Base-by-base conservation (phyloP, 2,329 filamentous ascomycete species). In the Claviceps spartinae region DNA sequence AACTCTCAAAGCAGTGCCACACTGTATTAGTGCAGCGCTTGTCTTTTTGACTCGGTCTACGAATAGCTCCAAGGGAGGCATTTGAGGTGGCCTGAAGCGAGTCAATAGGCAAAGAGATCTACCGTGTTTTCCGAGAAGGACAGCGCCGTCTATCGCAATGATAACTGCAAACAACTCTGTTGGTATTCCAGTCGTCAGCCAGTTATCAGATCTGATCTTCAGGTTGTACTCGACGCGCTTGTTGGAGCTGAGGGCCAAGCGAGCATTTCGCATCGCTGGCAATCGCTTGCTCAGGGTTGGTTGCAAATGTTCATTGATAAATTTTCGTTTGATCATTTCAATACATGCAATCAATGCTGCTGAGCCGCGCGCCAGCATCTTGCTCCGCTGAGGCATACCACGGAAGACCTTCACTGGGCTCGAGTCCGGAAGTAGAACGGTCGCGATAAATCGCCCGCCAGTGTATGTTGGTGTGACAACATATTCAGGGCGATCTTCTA, bases 341-440 rank as follows among this genome's bases (percentile, higher is more conserved):
- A 88, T 64, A 61, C 90, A 96, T 49, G 85, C 80, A 61, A 89
- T 80, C 63, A 91, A 97, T 0, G 93, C 91, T 3, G 90, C 91
- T 0, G 90, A 88, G 57, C 87, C 88, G 65, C 93, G 94, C 4
- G 93, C 91, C 18, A 85, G 69, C 34, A 82, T 75, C 65, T 95
- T 97, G 53, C 76, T 86, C 7, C 72, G 64, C 52, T 83, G 79
- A 0, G 79, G 69, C 7, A 69, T 72, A 5, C 93, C 91, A 13
- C 74, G 72, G 5, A 79, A 74, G 34, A 79, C 81, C 52, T 75
- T 77, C 38, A 96, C 70, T 0, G 88, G 88, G 0, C 88, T 86
- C 22, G 74, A 75, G 13, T 82, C 78, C 0, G 93, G 91, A 24
- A 98, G 70, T 11, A 88, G 75, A 1, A 95, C 81, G 60, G 95